phyloP scores from a whole-genome alignment of 768 basidiomycete genomes.

The Pleurotus djamor region DNA sequence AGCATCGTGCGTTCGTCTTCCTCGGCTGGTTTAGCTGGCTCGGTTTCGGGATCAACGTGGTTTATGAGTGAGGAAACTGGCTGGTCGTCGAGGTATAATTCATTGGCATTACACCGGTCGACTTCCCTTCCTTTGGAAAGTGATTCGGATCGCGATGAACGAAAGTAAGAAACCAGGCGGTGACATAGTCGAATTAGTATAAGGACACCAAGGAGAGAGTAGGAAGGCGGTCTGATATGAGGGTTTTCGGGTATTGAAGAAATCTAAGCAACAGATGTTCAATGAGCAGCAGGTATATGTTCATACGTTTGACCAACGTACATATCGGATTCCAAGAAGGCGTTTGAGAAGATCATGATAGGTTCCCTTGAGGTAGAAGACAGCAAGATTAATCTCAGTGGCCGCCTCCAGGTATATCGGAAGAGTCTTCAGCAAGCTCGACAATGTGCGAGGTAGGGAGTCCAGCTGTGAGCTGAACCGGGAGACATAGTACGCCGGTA shows the following conservation, averaged over 20 bases:
- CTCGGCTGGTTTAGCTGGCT: slow-evolving; percentile 57
- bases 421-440: slow-evolving; percentile 29
- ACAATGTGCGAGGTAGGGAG: slow-evolving; percentile 30
- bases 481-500: slow-evolving; percentile 63
- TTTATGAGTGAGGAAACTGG: slow-evolving; percentile 58
- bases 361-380: slow-evolving; percentile 79
- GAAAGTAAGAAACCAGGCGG: slow-evolving; percentile 50
- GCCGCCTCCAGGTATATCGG: slow-evolving; percentile 54
- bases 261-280: slow-evolving; percentile 41
- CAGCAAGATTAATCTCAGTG: slow-evolving; percentile 72
- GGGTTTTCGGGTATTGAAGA: slow-evolving; percentile 72
- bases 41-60: slow-evolving; percentile 46
- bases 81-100: slow-evolving; percentile 56
- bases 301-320: slow-evolving; percentile 27
- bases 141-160: slow-evolving; percentile 16
- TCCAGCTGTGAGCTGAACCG: slow-evolving; percentile 40
- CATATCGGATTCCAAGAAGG: slow-evolving; percentile 67
- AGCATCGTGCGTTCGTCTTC: slow-evolving; percentile 70
- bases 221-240: slow-evolving; percentile 75
- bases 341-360: slow-evolving; percentile 76
- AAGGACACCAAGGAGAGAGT: slow-evolving; percentile 80
- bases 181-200: slow-evolving; percentile 63
- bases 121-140: slow-evolving; percentile 29
- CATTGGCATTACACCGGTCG: slow-evolving; percentile 19
- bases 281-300: neutral